Conservation (phyloP, 2,329 filamentous ascomycete species). For the Pseudogymnoascus sp. region DNA sequence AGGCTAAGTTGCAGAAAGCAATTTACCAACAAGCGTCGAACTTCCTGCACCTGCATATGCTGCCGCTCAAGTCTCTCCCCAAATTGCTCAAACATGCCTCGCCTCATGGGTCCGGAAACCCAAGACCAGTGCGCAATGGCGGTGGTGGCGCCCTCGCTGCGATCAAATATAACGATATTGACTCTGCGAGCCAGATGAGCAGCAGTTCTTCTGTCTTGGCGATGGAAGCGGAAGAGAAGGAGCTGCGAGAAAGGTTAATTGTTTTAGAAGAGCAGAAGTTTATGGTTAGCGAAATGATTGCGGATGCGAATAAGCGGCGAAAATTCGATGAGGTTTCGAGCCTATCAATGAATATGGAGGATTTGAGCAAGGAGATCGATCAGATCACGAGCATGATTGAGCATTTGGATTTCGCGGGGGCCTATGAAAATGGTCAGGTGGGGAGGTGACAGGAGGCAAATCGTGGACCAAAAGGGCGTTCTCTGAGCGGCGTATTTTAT, state of each 20-base stretch:
- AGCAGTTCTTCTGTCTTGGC: constrained; percentile 52
- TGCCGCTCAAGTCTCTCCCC: constrained; percentile 56
- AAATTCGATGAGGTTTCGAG: constrained; percentile 63
- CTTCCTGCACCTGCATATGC: constrained; percentile 66
- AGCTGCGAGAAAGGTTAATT: constrained; percentile 57
- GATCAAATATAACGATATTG: constrained; percentile 49
- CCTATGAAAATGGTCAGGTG: constrained; percentile 18
- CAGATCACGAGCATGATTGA: constrained; percentile 49
- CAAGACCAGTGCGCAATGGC: constrained; percentile 13
- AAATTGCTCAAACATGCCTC: constrained; percentile 55
- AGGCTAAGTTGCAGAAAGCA: constrained; percentile 56
- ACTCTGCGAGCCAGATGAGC: constrained; percentile 41
- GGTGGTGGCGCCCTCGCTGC: constrained; percentile 40
- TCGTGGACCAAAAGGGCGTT: not conserved
- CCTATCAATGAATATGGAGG: constrained; percentile 55
- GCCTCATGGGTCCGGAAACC: constrained; percentile 34
- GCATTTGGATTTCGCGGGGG: constrained; percentile 40
- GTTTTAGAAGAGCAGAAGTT: constrained; percentile 67
- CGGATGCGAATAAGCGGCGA: constrained; percentile 56
- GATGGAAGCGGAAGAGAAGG: constrained; percentile 60
- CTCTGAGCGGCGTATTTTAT: not conserved
- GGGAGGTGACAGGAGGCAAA: not conserved
- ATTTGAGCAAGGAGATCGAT: constrained; percentile 59
- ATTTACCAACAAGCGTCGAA: constrained; percentile 61
- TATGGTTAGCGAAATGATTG: constrained; percentile 62